Evolutionary conservation across 2,329 filamentous ascomycete species (phyloP).

Genomic region (Tolypocladium tropicale): DNA sequence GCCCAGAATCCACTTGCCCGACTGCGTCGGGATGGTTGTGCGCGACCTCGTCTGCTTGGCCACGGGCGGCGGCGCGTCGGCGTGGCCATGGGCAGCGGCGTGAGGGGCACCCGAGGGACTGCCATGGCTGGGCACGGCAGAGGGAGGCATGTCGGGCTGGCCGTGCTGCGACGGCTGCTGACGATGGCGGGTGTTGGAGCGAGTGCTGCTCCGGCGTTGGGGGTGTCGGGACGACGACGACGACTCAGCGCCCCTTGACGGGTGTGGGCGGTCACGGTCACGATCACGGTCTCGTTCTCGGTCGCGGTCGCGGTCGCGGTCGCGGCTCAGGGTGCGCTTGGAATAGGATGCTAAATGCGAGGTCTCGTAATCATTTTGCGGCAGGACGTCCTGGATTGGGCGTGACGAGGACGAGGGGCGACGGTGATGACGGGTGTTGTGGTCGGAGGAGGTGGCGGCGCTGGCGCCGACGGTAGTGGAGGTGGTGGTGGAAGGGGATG

Average conservation of each 20-base stretch:
- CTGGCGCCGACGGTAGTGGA: constrained; percentile 7
- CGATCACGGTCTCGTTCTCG: constrained; percentile 1
- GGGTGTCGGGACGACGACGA: constrained; percentile 27
- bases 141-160: constrained; percentile 37
- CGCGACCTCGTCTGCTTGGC: constrained; percentile 46
- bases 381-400: constrained; percentile 31
- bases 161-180: constrained; percentile 4
- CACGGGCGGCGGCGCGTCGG: constrained; percentile 28
- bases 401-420: constrained; percentile 30
- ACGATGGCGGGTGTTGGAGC: constrained; percentile 28
- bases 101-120: constrained; percentile 40
- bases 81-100: constrained; percentile 22
- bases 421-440: constrained; percentile 24
- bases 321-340: constrained; percentile 56
- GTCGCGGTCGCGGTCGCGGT: constrained; percentile 31
- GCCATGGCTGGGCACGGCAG: constrained; percentile 42
- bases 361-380: constrained; percentile 64
- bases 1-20: constrained; percentile 87
- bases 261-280: constrained; percentile 18
- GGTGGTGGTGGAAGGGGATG: constrained; percentile 9
- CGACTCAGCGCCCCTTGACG: constrained; percentile 44
- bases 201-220: constrained; percentile 40
- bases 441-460: constrained; percentile 13
- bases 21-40: constrained; percentile 81
- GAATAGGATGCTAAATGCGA: constrained; percentile 49